Evolutionary conservation across 2,329 filamentous ascomycete genomes (phyloP).

Genomic region (Simplicillium aogashimaense): DNA sequence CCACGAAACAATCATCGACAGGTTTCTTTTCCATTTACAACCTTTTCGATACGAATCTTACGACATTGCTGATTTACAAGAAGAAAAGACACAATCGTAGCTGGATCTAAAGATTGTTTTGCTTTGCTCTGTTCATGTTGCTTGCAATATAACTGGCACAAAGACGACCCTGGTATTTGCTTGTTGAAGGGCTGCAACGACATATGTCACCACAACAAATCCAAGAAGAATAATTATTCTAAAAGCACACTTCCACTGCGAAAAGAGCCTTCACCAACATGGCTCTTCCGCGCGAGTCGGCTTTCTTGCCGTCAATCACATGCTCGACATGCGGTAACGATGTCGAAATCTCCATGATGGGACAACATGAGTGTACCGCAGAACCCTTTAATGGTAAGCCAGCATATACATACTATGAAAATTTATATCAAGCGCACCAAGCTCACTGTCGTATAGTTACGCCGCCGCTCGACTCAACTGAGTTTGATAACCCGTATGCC

Average conservation of each 20-base stretch:
- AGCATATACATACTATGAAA: neutral
- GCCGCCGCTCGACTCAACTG: conserved; percentile 23
- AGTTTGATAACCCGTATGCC: conserved; percentile 15
- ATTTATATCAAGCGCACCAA: neutral
- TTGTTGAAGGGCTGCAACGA: no score
- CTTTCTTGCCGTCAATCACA: conserved; percentile 75
- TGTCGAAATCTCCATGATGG: conserved; percentile 78
- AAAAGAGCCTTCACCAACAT: conserved; percentile 20
- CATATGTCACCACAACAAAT: no score
- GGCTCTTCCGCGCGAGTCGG: conserved; percentile 48
- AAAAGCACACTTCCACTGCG: neutral
- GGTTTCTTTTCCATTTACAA: no score
- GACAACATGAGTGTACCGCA: conserved; percentile 65
- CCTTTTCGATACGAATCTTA: no score
- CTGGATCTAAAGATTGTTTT: no score
- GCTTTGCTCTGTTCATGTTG: no score
- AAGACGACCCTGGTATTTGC: no score
- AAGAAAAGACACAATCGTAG: no score
- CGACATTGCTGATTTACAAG: no score
- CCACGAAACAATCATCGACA: no score
- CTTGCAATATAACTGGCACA: no score
- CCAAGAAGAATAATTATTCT: neutral
- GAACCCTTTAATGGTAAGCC: conserved; percentile 34
- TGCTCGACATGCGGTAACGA: conserved; percentile 71
- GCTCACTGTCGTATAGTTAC: conserved; percentile 17